Evolutionary conservation across 2,329 filamentous ascomycete genomes (phyloP).

Genomic region (Colletotrichum spaethianum): DNA sequence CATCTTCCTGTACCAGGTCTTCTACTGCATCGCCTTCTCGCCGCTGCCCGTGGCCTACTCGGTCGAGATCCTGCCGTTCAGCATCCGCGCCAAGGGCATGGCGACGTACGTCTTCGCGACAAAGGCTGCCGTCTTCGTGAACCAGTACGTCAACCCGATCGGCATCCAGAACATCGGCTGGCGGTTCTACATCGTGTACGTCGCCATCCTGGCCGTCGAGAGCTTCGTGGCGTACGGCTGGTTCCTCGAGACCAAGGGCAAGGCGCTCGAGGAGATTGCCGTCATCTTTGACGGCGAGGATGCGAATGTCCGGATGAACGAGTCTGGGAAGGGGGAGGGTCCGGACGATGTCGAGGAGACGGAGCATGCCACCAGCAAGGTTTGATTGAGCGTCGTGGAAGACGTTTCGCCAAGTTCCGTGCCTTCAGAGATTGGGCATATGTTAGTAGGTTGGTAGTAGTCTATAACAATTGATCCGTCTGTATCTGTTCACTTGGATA

Average conservation of each 20-base stretch:
- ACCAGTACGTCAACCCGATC: conserved; percentile 64
- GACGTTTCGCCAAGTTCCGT: too few relatives aligned
- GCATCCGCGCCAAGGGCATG: conserved; percentile 67
- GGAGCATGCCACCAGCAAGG: too few relatives aligned
- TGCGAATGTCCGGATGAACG: conserved; percentile 28
- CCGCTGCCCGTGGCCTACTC: conserved; percentile 65
- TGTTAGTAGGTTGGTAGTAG: too few relatives aligned
- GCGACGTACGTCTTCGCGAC: conserved; percentile 47
- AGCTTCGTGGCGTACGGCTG: conserved; percentile 58
- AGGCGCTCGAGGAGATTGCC: conserved; percentile 69
- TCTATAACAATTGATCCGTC: too few relatives aligned
- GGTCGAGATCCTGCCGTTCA: conserved; percentile 66
- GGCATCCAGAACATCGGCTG: conserved; percentile 65
- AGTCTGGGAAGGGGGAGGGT: conserved; percentile 11
- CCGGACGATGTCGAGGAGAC: conserved; percentile 31
- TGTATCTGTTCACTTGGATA: too few relatives aligned
- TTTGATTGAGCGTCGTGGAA: too few relatives aligned
- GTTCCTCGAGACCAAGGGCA: conserved; percentile 68
- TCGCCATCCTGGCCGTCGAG: conserved; percentile 61
- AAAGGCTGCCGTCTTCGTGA: conserved; percentile 49
- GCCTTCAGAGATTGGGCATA: too few relatives aligned
- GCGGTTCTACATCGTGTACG: conserved; percentile 72
- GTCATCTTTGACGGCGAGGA: conserved; percentile 64
- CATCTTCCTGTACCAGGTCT: conserved; percentile 57
- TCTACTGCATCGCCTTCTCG: conserved; percentile 69